These are phyloP conservation scores for Mollisiaceae sp. DNA, from an alignment of 2,329 filamentous ascomycete species.

Conservation along the genomic window DNA sequence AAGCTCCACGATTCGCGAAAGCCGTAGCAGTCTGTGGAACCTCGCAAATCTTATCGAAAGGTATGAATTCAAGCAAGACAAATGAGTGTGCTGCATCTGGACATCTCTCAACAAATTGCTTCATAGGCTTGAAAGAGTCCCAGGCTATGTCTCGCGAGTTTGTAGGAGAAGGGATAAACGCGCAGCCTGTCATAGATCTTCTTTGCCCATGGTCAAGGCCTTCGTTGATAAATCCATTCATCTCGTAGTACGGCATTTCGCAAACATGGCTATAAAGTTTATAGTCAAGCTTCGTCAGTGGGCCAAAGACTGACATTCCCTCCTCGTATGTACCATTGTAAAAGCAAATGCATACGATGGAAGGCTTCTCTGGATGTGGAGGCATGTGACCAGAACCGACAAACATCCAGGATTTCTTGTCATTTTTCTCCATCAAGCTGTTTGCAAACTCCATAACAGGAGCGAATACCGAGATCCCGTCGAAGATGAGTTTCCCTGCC, in stretches of 20 bases:
- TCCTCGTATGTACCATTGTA: slow-evolving; percentile 30
- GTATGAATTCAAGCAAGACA: slow-evolving; percentile 32
- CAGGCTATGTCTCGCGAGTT: slow-evolving; percentile 32
- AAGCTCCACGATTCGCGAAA: slow-evolving; percentile 40
- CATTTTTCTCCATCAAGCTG: not conserved
- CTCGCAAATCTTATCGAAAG: slow-evolving; percentile 27
- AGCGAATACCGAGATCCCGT: slow-evolving; percentile 34
- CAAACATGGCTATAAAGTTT: slow-evolving; percentile 34
- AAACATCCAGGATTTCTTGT: not conserved
- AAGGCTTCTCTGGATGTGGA: not conserved
- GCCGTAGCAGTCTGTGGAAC: slow-evolving; percentile 34
- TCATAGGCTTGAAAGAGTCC: slow-evolving; percentile 38
- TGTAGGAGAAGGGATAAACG: slow-evolving; percentile 43
- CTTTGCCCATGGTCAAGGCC: slow-evolving; percentile 43
- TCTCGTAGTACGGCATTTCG: slow-evolving; percentile 42
- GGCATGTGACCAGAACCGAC: not conserved
- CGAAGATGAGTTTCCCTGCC: slow-evolving; percentile 12
- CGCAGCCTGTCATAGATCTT: slow-evolving; percentile 45
- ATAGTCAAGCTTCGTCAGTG: slow-evolving; percentile 39
- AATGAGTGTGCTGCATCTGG: slow-evolving; percentile 33
- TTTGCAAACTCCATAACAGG: not conserved
- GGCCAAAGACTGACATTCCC: slow-evolving; percentile 38
- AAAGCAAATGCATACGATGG: slow-evolving; percentile 4
- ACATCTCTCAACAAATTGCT: slow-evolving; percentile 35
- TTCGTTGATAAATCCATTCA: slow-evolving; percentile 44